Evolutionary conservation across 176 grass and related monocot species (phyloP).

Genomic region (Oryza brachyantha): DNA sequence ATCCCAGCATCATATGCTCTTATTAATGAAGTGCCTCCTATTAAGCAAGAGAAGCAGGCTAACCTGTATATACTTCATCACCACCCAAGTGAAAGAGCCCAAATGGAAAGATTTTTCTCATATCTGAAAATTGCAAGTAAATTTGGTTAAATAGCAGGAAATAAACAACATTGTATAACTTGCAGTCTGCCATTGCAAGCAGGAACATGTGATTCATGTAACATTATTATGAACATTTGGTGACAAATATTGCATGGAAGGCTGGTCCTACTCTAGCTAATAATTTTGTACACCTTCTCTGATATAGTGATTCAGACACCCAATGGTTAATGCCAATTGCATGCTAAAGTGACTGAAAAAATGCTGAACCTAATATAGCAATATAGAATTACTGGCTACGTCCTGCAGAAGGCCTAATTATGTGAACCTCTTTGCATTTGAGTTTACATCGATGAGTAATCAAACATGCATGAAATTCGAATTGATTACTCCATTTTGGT

Average conservation of each 20-base stretch:
- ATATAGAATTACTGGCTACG: not conserved
- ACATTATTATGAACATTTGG: not conserved
- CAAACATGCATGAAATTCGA: not conserved
- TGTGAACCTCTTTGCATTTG: not conserved
- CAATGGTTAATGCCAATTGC: not conserved
- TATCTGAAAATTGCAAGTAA: constrained; percentile 56
- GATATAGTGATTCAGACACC: constrained; percentile 1
- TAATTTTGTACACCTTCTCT: constrained; percentile 8
- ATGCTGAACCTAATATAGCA: constrained; percentile 10
- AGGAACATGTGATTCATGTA: not conserved
- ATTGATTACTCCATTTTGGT: not conserved
- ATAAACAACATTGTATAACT: not conserved
- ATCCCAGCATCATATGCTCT: not conserved
- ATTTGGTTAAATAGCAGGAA: not conserved
- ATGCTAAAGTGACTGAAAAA: not conserved
- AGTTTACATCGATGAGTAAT: not conserved
- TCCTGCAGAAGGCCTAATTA: not conserved
- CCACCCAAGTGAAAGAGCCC: constrained; percentile 94
- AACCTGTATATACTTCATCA: constrained; percentile 99
- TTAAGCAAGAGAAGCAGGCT: constrained; percentile 23
- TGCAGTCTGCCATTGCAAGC: not conserved
- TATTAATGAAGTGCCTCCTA: not conserved
- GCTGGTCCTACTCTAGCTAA: constrained; percentile 11
- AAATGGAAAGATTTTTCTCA: constrained; percentile 97
- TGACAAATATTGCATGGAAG: constrained; percentile 18